These are phyloP conservation scores for Wickerhamomyces sp. DNA, from an alignment of 1,139 yeast species.

Conservation along the genomic window DNA sequence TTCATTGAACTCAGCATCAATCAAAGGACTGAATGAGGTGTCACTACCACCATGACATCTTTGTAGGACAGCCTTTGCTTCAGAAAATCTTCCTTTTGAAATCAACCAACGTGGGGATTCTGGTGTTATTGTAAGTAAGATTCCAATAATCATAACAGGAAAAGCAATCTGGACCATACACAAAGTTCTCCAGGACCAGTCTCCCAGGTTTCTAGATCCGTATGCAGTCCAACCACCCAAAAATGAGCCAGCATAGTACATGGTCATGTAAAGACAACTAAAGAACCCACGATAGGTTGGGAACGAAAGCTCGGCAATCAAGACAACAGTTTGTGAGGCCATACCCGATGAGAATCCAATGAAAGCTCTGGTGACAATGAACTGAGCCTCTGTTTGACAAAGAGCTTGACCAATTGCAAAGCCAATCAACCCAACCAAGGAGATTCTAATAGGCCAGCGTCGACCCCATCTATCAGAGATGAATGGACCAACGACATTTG, in stretches of 20 bases:
- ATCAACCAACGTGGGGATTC: neutral
- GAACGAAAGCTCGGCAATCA: neutral
- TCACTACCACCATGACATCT: neutral
- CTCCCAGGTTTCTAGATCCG: neutral
- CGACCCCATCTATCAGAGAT: neutral
- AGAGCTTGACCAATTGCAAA: neutral
- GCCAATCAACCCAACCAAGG: neutral
- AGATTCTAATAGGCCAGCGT: neutral
- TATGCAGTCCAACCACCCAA: neutral
- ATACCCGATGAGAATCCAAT: neutral
- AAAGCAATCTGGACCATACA: neutral
- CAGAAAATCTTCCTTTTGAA: neutral
- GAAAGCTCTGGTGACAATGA: neutral
- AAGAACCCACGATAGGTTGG: neutral
- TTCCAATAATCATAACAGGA: neutral
- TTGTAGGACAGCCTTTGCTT: neutral
- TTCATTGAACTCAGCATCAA: neutral
- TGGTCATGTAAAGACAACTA: neutral
- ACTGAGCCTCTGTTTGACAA: neutral
- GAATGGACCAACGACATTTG: neutral
- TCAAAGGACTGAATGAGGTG: neutral
- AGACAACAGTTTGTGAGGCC: neutral
- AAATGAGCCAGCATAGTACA: neutral
- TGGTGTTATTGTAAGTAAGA: neutral
- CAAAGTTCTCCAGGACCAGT: neutral